Base-by-base conservation (phyloP, 148 eudicot genomes). In the Rhododendron ferrugineum region DNA sequence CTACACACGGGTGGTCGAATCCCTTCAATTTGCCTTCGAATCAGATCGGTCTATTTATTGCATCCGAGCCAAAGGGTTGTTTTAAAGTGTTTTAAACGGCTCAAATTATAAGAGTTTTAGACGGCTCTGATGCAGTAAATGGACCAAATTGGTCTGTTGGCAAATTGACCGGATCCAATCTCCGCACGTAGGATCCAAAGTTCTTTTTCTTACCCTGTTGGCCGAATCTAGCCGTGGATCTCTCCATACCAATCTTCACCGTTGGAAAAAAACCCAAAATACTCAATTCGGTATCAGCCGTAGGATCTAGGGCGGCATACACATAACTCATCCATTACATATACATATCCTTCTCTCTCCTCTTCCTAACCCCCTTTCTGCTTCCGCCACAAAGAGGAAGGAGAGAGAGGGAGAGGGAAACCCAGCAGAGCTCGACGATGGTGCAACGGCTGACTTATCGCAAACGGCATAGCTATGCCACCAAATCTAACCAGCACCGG, bases 401-500 rank as follows among this genome's bases (percentile, higher is more conserved):
- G 84, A 84, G 72, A 54, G 64, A 54, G 82, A 78, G 82, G 26
- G 81, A 56, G 44, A 40, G 44, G 44, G 44, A 28, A 5, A 40
- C 44, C 44, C 7, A 6, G 44, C 7, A 5, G 44, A 40, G 44
- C 44, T 40, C 44, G 44, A 40, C 44, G 44, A 93, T 93, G 95
- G 95, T 91, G 84, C 91, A 91, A 68, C 91, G 95, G 64, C 85
- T 93, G 11, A 91, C 92, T 8, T 93, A 93, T 86, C 90, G 93
- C 0, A 85, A 46, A 8, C 87, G 95, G 22, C 95, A 93, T 64
- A 93, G 93, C 85, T 93, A 93, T 82, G 93, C 95, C 80, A 93
- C 95, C 89, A 93, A 93, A 82, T 93, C 95, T 11, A 93, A 91
- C 91, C 92, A 91, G 85, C 93, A 91, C 80, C 81, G 95, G 58